These are phyloP conservation scores for Colletotrichum coccodes DNA, from an alignment of 2,329 filamentous ascomycete genomes.

Conservation along the genomic window DNA sequence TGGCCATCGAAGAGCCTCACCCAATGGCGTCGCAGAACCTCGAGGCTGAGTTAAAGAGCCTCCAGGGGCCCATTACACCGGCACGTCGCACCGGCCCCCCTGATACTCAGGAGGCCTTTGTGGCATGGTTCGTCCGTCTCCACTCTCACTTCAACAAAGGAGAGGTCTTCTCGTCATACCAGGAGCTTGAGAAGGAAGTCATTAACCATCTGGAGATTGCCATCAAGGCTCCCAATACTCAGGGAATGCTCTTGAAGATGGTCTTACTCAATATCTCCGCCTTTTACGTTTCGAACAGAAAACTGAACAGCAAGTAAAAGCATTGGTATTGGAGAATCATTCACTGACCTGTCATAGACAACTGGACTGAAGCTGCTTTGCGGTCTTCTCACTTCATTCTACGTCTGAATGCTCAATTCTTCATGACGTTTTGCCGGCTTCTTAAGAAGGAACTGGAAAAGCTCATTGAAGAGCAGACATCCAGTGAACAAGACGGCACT, in stretches of 20 bases:
- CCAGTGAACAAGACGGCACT: conserved; percentile 38
- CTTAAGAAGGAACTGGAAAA: conserved; percentile 77
- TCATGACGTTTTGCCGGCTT: conserved; percentile 76
- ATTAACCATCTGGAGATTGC: conserved; percentile 80
- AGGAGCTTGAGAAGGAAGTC: conserved; percentile 87
- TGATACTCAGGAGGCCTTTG: conserved; percentile 71
- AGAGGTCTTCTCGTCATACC: conserved; percentile 76
- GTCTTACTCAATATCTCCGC: conserved; percentile 88
- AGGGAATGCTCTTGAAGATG: conserved; percentile 78
- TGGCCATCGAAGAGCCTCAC: conserved; percentile 79
- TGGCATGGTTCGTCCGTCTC: conserved; percentile 85
- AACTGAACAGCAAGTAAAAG: conserved; percentile 56
- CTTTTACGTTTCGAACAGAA: conserved; percentile 75
- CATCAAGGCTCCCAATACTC: conserved; percentile 74
- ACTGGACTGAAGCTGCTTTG: conserved; percentile 55
- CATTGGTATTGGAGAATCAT: neutral
- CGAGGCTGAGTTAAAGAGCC: conserved; percentile 76
- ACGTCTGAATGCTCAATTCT: conserved; percentile 81
- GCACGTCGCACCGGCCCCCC: conserved; percentile 50
- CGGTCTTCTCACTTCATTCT: conserved; percentile 73
- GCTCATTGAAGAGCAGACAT: conserved; percentile 46
- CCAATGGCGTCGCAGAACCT: conserved; percentile 81
- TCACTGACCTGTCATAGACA: conserved; percentile 45
- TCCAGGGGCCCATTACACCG: conserved; percentile 50
- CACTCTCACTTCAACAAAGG: conserved; percentile 88